Percentiles rank a stretch among this genome's conserved stretches.
These are phyloP conservation scores for Penstemon eatonii DNA, from an alignment of 257 asterid species.

Conservation along the genomic window DNA sequence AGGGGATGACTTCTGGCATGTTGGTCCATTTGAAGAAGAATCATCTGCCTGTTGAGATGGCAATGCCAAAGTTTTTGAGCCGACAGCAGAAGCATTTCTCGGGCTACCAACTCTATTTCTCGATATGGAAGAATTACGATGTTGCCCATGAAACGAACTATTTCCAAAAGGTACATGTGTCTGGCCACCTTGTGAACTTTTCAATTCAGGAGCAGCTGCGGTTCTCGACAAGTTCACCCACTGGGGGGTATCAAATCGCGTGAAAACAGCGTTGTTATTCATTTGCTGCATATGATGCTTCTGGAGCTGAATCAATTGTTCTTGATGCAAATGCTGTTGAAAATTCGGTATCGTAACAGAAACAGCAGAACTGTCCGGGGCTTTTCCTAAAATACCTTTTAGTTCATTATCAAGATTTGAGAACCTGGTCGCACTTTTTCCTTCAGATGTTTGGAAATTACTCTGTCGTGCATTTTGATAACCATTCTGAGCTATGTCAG, in stretches of 20 bases:
- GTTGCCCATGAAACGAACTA: conserved; percentile 34
- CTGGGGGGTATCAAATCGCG: conserved; percentile 20
- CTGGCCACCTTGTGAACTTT: conserved; percentile 35
- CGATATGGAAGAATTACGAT: conserved; percentile 20
- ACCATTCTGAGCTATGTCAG: conserved; percentile 39
- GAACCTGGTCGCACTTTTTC: conserved; percentile 25
- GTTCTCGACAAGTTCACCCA: conserved; percentile 34
- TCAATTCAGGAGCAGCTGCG: conserved; percentile 18
- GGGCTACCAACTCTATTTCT: conserved; percentile 19
- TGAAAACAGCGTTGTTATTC: conserved; percentile 18
- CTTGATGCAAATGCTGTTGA: conserved; percentile 33
- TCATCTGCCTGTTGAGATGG: conserved; percentile 30
- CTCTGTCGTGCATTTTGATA: conserved; percentile 37
- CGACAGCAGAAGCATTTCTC: conserved; percentile 13
- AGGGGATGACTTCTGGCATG: conserved; percentile 45
- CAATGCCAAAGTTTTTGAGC: conserved; percentile 19
- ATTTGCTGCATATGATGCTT: conserved; percentile 40
- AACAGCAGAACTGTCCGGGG: conserved; percentile 11
- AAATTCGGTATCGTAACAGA: conserved; percentile 25
- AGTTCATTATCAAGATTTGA: conserved; percentile 8
- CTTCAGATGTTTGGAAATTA: conserved; percentile 40
- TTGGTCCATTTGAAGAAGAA: conserved; percentile 31
- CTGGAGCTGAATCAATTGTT: conserved; percentile 37
- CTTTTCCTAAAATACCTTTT: conserved; percentile 18
- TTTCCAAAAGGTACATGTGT: conserved; percentile 34